phyloP scores from a whole-genome alignment of 1,284 basidiomycete genomes.

The Austroboletus niveus region DNA sequence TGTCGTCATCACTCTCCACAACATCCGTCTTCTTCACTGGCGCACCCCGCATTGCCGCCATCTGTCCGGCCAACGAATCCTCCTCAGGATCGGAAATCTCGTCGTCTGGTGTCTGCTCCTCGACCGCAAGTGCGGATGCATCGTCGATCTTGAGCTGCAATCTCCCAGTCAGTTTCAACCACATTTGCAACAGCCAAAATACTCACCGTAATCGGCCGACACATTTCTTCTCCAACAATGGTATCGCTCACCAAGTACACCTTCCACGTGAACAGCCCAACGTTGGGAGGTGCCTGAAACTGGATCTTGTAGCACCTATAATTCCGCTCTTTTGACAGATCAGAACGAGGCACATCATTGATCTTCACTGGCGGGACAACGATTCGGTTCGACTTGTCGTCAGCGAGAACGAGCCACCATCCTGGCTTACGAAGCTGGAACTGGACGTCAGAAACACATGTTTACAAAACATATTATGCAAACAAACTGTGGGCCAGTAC shows the following conservation, averaged over 20 bases:
- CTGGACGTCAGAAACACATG: neutral
- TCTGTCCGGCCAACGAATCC: slow-evolving; percentile 94
- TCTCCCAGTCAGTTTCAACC: neutral
- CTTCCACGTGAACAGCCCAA: slow-evolving; percentile 89
- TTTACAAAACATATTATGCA: neutral
- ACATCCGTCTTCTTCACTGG: slow-evolving; percentile 66
- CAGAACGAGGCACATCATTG: slow-evolving; percentile 73
- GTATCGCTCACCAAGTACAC: slow-evolving; percentile 86
- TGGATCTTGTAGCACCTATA: slow-evolving; percentile 86
- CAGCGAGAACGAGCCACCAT: slow-evolving; percentile 93
- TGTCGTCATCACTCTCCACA: slow-evolving; percentile 49
- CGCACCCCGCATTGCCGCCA: slow-evolving; percentile 95
- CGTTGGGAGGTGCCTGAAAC: slow-evolving; percentile 90
- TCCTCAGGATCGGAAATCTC: slow-evolving; percentile 97
- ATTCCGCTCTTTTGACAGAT: slow-evolving; percentile 56
- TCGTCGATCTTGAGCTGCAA: slow-evolving; percentile 81
- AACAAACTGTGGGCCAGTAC: slow-evolving; percentile 80
- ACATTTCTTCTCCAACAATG: slow-evolving; percentile 81
- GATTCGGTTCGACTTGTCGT: slow-evolving; percentile 86
- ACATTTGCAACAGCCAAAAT: neutral
- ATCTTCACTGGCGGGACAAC: slow-evolving; percentile 91
- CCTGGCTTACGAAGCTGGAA: slow-evolving; percentile 74
- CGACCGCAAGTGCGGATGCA: slow-evolving; percentile 51
- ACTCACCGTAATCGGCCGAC: slow-evolving; percentile 70
- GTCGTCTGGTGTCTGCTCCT: slow-evolving; percentile 72